These are phyloP conservation scores for Podospora tetraspora DNA, from an alignment of 495 filamentous ascomycete genomes.

Conservation along the genomic window DNA sequence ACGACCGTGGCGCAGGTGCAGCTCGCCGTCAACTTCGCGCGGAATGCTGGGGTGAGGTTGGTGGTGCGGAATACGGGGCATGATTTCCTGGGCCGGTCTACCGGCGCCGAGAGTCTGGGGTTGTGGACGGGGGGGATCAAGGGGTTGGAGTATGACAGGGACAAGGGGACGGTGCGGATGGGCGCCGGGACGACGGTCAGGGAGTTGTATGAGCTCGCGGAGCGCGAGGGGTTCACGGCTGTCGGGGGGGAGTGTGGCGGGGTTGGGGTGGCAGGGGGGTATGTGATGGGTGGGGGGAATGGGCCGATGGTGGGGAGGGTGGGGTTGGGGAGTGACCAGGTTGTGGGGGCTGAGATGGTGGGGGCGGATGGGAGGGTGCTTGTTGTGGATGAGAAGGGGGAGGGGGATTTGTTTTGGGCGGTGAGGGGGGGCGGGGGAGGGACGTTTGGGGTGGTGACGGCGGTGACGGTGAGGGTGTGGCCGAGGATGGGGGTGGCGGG, in stretches of 20 bases:
- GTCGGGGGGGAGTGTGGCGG: constrained; percentile 46
- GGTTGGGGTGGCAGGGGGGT: constrained; percentile 40
- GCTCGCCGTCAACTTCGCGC: constrained; percentile 58
- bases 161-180: constrained; percentile 29
- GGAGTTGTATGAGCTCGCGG: constrained; percentile 46
- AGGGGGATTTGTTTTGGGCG: constrained; percentile 49
- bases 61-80: constrained; percentile 64
- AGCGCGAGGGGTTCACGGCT: constrained; percentile 43
- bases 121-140: constrained; percentile 60
- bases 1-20: constrained; percentile 52
- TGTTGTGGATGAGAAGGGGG: constrained; percentile 30
- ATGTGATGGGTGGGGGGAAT: constrained; percentile 40
- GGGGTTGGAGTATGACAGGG: constrained; percentile 32
- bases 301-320: constrained; percentile 35
- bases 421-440: constrained; percentile 25
- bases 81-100: constrained; percentile 45
- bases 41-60: constrained; percentile 52
- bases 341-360: constrained; percentile 43
- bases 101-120: constrained; percentile 43
- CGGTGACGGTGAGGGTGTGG: constrained; percentile 44
- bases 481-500: constrained; percentile 37
- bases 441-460: constrained; percentile 51
- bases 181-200: constrained; percentile 52
- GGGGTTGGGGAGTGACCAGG: constrained; percentile 47
- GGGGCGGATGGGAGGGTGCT: constrained; percentile 40